These are phyloP conservation scores for Xerocomus potaroensis DNA, from an alignment of 768 basidiomycete genomes.

Conservation along the genomic window DNA sequence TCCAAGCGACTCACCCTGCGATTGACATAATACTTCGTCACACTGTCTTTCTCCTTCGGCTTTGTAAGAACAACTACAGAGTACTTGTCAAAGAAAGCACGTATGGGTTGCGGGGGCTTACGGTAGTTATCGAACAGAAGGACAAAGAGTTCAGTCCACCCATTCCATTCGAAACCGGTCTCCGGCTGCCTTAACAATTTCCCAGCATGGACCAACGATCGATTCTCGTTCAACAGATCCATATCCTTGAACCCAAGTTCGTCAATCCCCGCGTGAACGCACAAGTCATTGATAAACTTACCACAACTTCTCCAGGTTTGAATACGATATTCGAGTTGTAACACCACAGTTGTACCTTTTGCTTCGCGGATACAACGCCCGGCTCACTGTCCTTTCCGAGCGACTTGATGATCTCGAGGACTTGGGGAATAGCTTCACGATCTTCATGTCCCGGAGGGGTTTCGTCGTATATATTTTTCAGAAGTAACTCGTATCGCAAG, in stretches of 20 bases:
- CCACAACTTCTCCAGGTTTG: constrained; percentile 71
- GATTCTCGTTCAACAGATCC: constrained; percentile 79
- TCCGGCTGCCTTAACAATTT: constrained; percentile 86
- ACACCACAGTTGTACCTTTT: constrained; percentile 87
- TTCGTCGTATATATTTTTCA: constrained; percentile 76
- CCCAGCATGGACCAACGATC: constrained; percentile 80
- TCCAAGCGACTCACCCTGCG: constrained; percentile 52
- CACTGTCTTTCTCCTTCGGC: constrained; percentile 69
- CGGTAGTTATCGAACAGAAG: constrained; percentile 94
- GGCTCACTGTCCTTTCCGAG: constrained; percentile 86
- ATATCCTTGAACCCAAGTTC: constrained; percentile 54
- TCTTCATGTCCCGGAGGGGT: constrained; percentile 77
- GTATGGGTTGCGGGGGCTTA: constrained; percentile 35
- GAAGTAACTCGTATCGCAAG: constrained; percentile 80
- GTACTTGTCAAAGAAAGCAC: constrained; percentile 8
- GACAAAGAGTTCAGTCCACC: constrained; percentile 87
- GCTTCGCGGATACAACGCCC: constrained; percentile 79
- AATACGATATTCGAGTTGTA: constrained; percentile 77
- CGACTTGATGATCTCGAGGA: constrained; percentile 81
- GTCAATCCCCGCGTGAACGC: not conserved
- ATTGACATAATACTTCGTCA: constrained; percentile 75
- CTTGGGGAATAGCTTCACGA: constrained; percentile 73
- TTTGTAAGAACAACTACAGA: constrained; percentile 84
- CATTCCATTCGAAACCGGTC: constrained; percentile 81
- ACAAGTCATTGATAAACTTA: constrained; percentile 26